A percentile compares a stretch with the other conserved stretches of the same genome.
These are phyloP conservation scores for Mycena polygramma DNA, from an alignment of 768 basidiomycete species.

Conservation along the genomic window DNA sequence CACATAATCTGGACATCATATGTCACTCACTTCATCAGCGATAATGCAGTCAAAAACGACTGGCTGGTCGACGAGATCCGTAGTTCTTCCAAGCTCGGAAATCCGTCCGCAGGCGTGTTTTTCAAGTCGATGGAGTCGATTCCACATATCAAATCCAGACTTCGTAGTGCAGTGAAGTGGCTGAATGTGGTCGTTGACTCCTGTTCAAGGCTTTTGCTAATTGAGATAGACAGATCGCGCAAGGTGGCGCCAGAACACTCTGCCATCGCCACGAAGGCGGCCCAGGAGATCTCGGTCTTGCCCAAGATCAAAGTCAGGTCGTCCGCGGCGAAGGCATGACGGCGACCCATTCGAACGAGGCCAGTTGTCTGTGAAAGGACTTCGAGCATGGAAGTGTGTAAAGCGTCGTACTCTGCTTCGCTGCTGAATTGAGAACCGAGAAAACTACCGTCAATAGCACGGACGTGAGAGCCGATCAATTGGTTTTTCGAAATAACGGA, in stretches of 20 bases:
- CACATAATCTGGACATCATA: background rate
- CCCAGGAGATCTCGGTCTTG: conserved; percentile 7
- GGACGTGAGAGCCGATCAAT: conserved; percentile 3
- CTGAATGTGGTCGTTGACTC: background rate
- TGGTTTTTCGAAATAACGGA: background rate
- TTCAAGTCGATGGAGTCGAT: background rate
- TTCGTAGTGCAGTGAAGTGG: conserved; percentile 1
- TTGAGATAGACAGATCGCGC: background rate
- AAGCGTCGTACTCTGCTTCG: too few species aligned
- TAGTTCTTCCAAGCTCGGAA: conserved; percentile 4
- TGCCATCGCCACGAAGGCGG: conserved; percentile 8
- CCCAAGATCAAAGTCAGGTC: too few species aligned
- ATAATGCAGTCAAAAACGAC: background rate
- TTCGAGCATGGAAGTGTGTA: background rate
- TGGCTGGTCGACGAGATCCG: background rate
- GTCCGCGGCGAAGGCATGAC: background rate
- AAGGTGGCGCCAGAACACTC: conserved; percentile 8
- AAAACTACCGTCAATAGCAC: too few species aligned
- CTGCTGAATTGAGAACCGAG: too few species aligned
- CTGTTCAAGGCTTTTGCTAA: background rate
- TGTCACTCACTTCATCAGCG: background rate
- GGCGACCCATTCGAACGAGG: background rate
- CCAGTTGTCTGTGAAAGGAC: conserved; percentile 4
- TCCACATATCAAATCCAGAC: background rate
- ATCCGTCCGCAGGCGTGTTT: background rate